Conservation (phyloP, 352 stramenopile genomes). For the Phytophthora sp. region DNA sequence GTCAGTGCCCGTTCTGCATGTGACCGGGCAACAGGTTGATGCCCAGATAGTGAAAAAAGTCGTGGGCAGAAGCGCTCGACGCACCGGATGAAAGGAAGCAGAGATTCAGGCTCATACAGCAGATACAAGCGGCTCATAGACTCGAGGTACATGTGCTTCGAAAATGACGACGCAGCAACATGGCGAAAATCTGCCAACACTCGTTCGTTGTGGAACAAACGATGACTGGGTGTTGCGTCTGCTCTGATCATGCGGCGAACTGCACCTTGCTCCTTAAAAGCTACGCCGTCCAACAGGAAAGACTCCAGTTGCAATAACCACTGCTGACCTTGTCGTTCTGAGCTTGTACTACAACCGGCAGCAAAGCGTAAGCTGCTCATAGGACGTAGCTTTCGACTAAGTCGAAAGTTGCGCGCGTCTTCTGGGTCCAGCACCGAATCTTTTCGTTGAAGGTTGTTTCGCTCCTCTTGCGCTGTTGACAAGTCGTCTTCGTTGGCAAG, state of each 20-base stretch:
- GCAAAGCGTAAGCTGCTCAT: conserved; percentile 86
- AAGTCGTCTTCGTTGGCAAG: conserved; percentile 45
- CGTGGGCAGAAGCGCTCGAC: conserved; percentile 68
- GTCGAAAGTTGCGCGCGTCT: conserved; percentile 55
- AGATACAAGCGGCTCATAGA: conserved; percentile 81
- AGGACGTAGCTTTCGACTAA: conserved; percentile 77
- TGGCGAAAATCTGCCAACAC: conserved; percentile 70
- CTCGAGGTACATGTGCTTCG: conserved; percentile 90
- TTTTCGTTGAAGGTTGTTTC: conserved; percentile 25
- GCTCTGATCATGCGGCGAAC: conserved; percentile 6
- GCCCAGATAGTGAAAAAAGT: conserved; percentile 67
- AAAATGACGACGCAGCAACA: conserved; percentile 73
- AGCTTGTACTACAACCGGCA: conserved; percentile 59
- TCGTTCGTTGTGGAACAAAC: conserved; percentile 87
- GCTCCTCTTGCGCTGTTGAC: conserved; percentile 1
- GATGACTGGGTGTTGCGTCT: conserved; percentile 55
- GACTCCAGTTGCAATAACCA: conserved; percentile 80
- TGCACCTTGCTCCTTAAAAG: conserved; percentile 39
- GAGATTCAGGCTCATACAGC: conserved; percentile 58
- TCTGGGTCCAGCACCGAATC: conserved; percentile 35
- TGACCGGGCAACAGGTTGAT: conserved; percentile 43
- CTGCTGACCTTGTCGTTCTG: conserved; percentile 55
- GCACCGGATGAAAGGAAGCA: conserved; percentile 68
- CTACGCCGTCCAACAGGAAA: conserved; percentile 61
- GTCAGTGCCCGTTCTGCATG: conserved; percentile 74